Percentiles rank a stretch among this genome's conserved stretches.
phyloP scores from a whole-genome alignment of 192 early-diverging fungal genomes.

The Coemansia sp. region DNA sequence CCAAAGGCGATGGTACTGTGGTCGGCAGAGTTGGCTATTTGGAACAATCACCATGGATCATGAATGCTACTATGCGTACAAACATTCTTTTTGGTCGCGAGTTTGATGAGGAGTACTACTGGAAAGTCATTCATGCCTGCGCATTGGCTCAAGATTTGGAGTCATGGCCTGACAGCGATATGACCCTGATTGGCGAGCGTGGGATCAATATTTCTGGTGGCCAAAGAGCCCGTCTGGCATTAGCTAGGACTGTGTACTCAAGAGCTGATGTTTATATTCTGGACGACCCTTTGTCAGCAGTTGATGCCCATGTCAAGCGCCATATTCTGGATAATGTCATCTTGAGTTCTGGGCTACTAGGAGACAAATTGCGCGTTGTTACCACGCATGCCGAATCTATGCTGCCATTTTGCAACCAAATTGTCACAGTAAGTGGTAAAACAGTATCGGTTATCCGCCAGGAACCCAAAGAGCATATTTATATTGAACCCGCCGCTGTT shows the following conservation, averaged over 20 bases:
- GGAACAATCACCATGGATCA: slow-evolving; percentile 62
- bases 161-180: slow-evolving; percentile 1
- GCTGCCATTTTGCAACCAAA: slow-evolving; percentile 6
- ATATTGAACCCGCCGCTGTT: background rate
- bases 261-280: too few species aligned
- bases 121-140: slow-evolving; percentile 1
- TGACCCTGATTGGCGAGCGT: slow-evolving; percentile 3
- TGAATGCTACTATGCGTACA: too few species aligned
- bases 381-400: background rate
- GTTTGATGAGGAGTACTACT: background rate
- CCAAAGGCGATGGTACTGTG: slow-evolving; percentile 48
- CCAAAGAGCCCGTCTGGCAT: too few species aligned
- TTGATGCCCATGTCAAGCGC: too few species aligned
- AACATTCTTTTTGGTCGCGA: too few species aligned
- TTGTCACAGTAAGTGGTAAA: background rate
- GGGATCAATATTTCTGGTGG: too few species aligned
- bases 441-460: background rate
- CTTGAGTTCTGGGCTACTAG: too few species aligned
- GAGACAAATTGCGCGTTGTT: background rate
- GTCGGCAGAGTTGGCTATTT: slow-evolving; percentile 72
- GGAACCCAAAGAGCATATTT: background rate
- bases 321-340: too few species aligned
- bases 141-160: slow-evolving; percentile 1
- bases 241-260: too few species aligned
- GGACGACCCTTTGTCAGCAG: too few species aligned